Evolutionary conservation across 108 stramenopile genomes (phyloP).

Genomic region (Thalassiosira profunda): DNA sequence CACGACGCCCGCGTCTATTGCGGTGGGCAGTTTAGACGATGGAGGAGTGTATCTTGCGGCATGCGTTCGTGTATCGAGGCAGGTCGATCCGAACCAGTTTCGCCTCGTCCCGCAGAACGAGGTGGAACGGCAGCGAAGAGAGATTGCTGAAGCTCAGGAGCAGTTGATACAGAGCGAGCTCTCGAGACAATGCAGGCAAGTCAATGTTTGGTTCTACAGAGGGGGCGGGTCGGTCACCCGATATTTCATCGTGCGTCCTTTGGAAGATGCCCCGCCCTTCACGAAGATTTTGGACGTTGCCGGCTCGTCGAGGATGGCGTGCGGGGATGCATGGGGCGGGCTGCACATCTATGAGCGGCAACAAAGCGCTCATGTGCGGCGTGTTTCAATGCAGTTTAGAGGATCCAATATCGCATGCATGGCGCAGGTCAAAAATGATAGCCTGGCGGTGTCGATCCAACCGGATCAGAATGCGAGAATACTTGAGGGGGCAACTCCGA

Average conservation of each 20-base stretch:
- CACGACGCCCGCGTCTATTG: constrained; percentile 43
- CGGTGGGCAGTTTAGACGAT: constrained; percentile 2
- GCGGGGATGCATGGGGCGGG: too few species aligned
- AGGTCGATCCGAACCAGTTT: constrained; percentile 41
- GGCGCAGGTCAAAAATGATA: constrained; percentile 16
- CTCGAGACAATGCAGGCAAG: constrained; percentile 4
- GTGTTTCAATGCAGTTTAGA: neutral
- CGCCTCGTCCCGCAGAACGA: constrained; percentile 57
- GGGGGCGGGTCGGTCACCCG: constrained; percentile 31
- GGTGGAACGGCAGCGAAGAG: constrained; percentile 28
- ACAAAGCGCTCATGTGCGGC: neutral
- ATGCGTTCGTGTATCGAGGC: constrained; percentile 43
- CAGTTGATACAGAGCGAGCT: constrained; percentile 25
- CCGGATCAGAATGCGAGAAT: neutral
- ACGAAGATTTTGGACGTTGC: too few species aligned
- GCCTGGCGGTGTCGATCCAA: constrained; percentile 42
- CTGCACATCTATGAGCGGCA: too few species aligned
- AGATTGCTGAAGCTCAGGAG: constrained; percentile 40
- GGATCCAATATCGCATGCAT: constrained; percentile 32
- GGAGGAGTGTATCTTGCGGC: constrained; percentile 42
- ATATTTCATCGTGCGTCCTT: constrained; percentile 12
- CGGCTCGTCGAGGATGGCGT: too few species aligned
- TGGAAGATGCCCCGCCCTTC: too few species aligned
- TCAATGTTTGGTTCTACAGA: constrained; percentile 42
- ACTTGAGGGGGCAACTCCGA: constrained; percentile 6